Evolutionary conservation across 192 early-diverging fungal genomes (phyloP).

Genomic region (Rhizoclosmatium sp.): DNA sequence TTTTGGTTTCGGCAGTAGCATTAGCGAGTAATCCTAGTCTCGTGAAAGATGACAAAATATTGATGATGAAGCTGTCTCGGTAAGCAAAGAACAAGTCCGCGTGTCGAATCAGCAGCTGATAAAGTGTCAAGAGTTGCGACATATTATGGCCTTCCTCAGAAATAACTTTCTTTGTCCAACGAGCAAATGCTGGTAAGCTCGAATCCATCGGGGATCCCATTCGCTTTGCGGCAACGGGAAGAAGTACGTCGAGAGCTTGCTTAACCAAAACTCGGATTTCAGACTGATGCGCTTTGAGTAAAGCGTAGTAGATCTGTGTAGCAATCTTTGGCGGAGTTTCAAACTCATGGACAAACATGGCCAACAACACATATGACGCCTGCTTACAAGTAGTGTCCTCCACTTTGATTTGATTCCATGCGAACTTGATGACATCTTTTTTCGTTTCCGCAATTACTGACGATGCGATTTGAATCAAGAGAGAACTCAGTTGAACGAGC

Average conservation of each 20-base stretch:
- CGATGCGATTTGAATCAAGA: constrained; percentile 83
- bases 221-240: constrained; percentile 89
- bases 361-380: constrained; percentile 91
- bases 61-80: constrained; percentile 88
- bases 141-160: constrained; percentile 87
- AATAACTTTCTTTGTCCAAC: constrained; percentile 71
- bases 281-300: constrained; percentile 88
- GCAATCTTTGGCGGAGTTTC: constrained; percentile 81
- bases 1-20: constrained; percentile 83
- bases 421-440: constrained; percentile 91
- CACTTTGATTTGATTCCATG: constrained; percentile 77
- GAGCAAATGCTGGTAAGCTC: constrained; percentile 80
- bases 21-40: constrained; percentile 87
- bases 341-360: constrained; percentile 91
- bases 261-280: constrained; percentile 89
- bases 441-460: constrained; percentile 69
- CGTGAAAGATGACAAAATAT: constrained; percentile 85
- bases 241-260: constrained; percentile 92
- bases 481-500: constrained; percentile 89
- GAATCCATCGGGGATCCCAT: constrained; percentile 50
- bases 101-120: constrained; percentile 89
- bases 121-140: constrained; percentile 88
- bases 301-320: constrained; percentile 74
- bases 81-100: constrained; percentile 89
- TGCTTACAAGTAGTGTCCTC: constrained; percentile 97